Evolutionary conservation across 352 stramenopile genomes (phyloP).

Genomic region (Pythium utonaiense): DNA sequence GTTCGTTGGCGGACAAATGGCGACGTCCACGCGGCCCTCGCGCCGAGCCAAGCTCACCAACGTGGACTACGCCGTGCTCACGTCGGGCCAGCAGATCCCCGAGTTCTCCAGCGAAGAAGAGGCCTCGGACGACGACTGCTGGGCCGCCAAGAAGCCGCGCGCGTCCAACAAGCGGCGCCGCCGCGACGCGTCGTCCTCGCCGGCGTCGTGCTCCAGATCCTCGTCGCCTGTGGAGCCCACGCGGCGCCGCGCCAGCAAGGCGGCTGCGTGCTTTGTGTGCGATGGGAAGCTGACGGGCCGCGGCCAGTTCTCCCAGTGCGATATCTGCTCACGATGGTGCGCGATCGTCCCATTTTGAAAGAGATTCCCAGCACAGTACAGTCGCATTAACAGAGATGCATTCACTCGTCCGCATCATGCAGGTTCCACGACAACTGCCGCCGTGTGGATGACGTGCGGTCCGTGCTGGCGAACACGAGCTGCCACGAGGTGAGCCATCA

Average conservation of each 20-base stretch:
- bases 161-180: constrained; percentile 2
- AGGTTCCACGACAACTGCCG: constrained; percentile 28
- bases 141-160: neutral
- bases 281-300: constrained; percentile 24
- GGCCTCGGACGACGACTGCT: constrained; percentile 44
- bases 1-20: neutral
- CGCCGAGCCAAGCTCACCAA: constrained; percentile 72
- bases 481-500: constrained; percentile 47
- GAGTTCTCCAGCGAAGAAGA: constrained; percentile 75
- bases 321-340: constrained; percentile 67
- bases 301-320: constrained; percentile 63
- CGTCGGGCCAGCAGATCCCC: constrained; percentile 70
- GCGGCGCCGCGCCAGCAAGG: constrained; percentile 1
- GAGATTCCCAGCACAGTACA: too few species aligned
- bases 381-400: too few species aligned
- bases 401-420: too few species aligned
- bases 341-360: constrained; percentile 7
- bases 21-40: constrained; percentile 29
- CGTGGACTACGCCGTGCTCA: constrained; percentile 78
- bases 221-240: neutral
- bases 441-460: constrained; percentile 24
- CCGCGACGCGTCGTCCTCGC: neutral
- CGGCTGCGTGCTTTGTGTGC: constrained; percentile 60
- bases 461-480: constrained; percentile 70
- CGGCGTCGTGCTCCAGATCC: neutral